These are phyloP conservation scores for Hemisphaericaspora xylanilytica DNA, from an alignment of 1,139 yeast genomes.

Conservation along the genomic window DNA sequence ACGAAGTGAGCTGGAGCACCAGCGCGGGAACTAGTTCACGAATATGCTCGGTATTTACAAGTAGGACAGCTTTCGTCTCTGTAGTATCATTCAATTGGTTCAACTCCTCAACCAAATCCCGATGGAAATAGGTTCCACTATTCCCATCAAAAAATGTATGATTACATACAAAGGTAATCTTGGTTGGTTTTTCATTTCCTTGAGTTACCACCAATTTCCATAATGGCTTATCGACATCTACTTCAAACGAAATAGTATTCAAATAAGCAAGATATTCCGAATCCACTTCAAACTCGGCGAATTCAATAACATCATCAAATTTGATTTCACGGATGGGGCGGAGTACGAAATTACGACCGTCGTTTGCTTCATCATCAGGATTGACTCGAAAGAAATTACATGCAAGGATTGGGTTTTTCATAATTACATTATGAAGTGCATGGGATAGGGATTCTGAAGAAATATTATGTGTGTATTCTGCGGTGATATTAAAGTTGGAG, in stretches of 20 bases:
- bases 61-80: slow-evolving; percentile 4
- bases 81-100: slow-evolving; percentile 6
- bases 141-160: slow-evolving; percentile 39
- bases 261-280: slow-evolving; percentile 17
- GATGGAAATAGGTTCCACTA: slow-evolving; percentile 31
- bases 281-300: slow-evolving; percentile 15
- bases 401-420: slow-evolving; percentile 22
- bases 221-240: slow-evolving; percentile 22
- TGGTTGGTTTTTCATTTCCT: slow-evolving; percentile 14
- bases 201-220: slow-evolving; percentile 29
- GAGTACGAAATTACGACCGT: slow-evolving; percentile 16
- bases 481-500: slow-evolving; percentile 30
- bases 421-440: slow-evolving; percentile 23
- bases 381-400: slow-evolving; percentile 19
- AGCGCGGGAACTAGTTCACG: slow-evolving; percentile 5
- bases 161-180: slow-evolving; percentile 28
- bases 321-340: slow-evolving; percentile 19
- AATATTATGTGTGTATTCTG: slow-evolving; percentile 20
- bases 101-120: slow-evolving; percentile 20
- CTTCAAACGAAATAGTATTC: slow-evolving; percentile 17
- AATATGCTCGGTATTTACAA: slow-evolving; percentile 7
- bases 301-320: slow-evolving; percentile 27
- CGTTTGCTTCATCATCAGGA: slow-evolving; percentile 13
- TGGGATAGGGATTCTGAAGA: slow-evolving; percentile 21
- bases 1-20: slow-evolving; percentile 6